Evolutionary conservation across 345 rosid genomes (phyloP).

Genomic region (Syzygium aqueum): DNA sequence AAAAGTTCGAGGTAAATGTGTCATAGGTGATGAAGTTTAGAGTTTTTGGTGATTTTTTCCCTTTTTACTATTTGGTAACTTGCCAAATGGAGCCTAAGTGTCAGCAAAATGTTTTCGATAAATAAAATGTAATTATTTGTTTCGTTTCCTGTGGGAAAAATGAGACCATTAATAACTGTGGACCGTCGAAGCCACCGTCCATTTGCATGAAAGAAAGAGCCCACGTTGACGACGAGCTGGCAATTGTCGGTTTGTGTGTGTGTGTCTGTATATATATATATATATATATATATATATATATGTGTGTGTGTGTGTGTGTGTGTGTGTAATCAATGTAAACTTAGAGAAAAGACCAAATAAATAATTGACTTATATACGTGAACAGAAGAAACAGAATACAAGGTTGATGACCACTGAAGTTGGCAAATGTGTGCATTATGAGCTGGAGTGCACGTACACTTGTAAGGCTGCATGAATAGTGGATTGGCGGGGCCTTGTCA

Average conservation of each 20-base stretch:
- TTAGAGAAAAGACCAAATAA: not conserved
- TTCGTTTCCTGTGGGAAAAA: not conserved
- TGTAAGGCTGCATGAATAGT: not conserved
- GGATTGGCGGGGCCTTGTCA: not conserved
- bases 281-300: too few relatives aligned
- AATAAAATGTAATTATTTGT: not conserved
- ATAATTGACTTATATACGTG: not conserved
- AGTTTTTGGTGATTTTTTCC: too few relatives aligned
- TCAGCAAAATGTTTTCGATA: too few relatives aligned
- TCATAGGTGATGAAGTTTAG: too few relatives aligned
- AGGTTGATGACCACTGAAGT: not conserved
- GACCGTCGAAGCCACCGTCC: not conserved
- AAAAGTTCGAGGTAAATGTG: too few relatives aligned
- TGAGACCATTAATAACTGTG: not conserved
- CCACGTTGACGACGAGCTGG: slow-evolving; percentile 4
- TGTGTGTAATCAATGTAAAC: not conserved
- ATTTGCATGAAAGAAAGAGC: not conserved
- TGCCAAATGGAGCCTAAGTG: too few relatives aligned
- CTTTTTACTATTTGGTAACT: too few relatives aligned
- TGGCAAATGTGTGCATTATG: not conserved
- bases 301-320: not conserved
- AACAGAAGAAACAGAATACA: not conserved
- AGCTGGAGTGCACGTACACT: not conserved
- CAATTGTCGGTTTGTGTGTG: not conserved
- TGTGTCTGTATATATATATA: too few relatives aligned